Base-by-base conservation (phyloP, 1,139 yeast species). In the Kurtzmaniella natalensis region DNA sequence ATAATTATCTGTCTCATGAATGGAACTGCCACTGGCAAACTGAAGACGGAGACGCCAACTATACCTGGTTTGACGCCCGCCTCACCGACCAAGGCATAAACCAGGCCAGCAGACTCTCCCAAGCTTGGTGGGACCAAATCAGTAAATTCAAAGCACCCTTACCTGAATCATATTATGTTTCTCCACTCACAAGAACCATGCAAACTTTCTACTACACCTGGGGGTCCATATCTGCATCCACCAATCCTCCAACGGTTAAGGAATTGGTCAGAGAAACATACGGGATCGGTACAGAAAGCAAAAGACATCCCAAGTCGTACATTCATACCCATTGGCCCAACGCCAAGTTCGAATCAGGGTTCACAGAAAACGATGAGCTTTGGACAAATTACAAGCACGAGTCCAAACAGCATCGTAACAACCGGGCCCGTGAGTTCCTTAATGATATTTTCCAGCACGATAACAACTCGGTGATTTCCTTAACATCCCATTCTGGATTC, bases 51-150 rank as follows among this genome's bases (percentile, higher is more conserved):
- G 52, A 58, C 36, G 60, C 53, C 4, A 49, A 48, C 3, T 42
- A 51, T 5, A 55, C 49, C 32, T 66, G 72, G 72, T 54, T 45
- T 34, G 72, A 65, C 47, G 70, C 71, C 5, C 41, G 44, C 19
- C 48, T 65, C 29, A 64, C 72, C 2, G 45, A 50, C 2, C 37
- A 22, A 1, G 71, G 71, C 0, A 33, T 36, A 3, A 15, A 30
- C 1, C 58, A 62, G 35, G 47, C 53, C n/a, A 18, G 34, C 9
- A 16, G 33, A 2, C 42, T 62, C 20, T 40, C 50, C 3, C 18
- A 36, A n/a, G 40, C 44, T 8, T 57, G 59, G 52, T 23, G 34
- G 4, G n/a, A 37, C 3, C 44, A 51, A 27, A 21, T 38, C 3
- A 25, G 40, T 3, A 33, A 38, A 4, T n/a, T n/a, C n/a, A 47